Base-by-base conservation (phyloP, 2,329 filamentous ascomycete species). In the Microdochium nivale region DNA sequence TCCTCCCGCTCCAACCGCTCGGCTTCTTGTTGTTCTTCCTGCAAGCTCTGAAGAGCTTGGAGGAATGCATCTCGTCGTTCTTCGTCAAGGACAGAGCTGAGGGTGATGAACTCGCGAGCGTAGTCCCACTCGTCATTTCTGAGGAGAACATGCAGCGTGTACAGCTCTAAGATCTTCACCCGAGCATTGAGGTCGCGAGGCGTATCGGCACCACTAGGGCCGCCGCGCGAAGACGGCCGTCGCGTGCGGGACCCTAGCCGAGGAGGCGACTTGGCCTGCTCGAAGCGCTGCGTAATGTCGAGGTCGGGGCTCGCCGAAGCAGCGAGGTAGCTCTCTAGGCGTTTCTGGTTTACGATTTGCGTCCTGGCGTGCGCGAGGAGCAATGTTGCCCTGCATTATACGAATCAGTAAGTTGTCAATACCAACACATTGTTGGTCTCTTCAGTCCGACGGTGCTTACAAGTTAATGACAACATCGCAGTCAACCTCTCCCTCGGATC, bases 51-150 rank as follows among this genome's bases (percentile, higher is more conserved):
- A 16, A 97, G 75, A 3, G 91, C 92, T 60, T 92, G 86, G 16
- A 95, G 71, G 66, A 97, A 96, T 1, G 88, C 85, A 60, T 97
- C 90, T 56, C 89, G 84, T 46, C 89, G 82, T 71, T 97, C 94
- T 50, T 96, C 92, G 65, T 97, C 92, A 1, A 99, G 78, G 25
- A 96, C 83, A 47, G 92, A 84, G 66, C 85, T 94, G 62, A 90
- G 82, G 61, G 78, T 83, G 62, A 97, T 95, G 67, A 97, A 97
- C 60, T 95, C 88, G 54, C 83, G 81, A 3, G 94, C 90, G 61
- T 96, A 96, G 53, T 96, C 89, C 94, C 94, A 99, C 70, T 97
- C 90, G 52, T 89, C 84, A 60, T 96, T 97, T 50, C 90, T 81
- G 4, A 92, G 84, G n/a, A 99, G 81, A 8, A 97, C 89, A 64